Evolutionary conservation across 73 alveolate genomes (phyloP).

Genomic region (Paramecium sexaurelia): DNA sequence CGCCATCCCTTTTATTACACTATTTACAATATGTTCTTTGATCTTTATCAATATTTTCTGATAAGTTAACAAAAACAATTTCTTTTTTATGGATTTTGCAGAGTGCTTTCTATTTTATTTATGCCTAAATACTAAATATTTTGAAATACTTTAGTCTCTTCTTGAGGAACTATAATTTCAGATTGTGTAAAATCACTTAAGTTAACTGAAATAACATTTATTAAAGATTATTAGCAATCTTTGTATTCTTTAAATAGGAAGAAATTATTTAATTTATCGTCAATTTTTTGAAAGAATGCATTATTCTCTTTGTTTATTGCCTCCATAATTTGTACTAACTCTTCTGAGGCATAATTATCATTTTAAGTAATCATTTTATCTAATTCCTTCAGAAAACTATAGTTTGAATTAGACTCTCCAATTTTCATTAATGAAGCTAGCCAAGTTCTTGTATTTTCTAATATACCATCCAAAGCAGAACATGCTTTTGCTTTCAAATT

Average conservation of each 20-base stretch:
- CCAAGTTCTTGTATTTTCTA: not conserved
- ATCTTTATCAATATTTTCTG: not conserved
- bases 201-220: not conserved
- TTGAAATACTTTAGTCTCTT: not conserved
- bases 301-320: not conserved
- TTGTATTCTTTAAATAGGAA: not conserved
- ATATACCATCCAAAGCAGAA: not conserved
- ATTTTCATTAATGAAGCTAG: not conserved
- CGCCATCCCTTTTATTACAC: not conserved
- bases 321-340: not conserved
- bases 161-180: not conserved
- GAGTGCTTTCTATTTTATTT: not conserved
- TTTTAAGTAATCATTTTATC: not conserved
- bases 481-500: not conserved
- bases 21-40: not conserved
- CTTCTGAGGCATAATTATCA: not conserved
- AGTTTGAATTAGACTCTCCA: not conserved
- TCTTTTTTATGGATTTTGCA: not conserved
- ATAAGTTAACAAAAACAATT: not conserved
- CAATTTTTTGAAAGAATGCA: not conserved
- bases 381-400: not conserved
- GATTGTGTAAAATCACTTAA: not conserved
- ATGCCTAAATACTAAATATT: not conserved
- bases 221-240: not conserved
- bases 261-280: not conserved